Percentiles rank a stretch among this genome's conserved stretches.
Conservation (phyloP, 768 basidiomycete species). For the Lentinula guzmanii region DNA sequence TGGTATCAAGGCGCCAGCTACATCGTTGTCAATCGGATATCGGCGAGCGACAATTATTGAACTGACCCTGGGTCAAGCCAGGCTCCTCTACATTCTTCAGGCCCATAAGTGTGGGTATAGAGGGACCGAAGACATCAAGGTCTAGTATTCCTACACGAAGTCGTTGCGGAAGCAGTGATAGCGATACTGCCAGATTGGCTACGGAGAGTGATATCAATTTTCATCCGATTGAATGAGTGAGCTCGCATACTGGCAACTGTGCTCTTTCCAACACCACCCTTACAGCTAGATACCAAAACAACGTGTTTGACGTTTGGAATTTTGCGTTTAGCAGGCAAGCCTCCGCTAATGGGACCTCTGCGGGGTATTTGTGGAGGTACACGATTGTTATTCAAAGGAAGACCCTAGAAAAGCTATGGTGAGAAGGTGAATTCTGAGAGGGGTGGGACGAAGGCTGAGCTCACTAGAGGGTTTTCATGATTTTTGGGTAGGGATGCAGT, state of each 20-base stretch:
- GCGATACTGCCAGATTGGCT: conserved; percentile 81
- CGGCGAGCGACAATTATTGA: background rate
- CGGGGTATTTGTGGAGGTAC: conserved; percentile 57
- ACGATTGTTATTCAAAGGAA: conserved; percentile 13
- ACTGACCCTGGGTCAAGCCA: conserved; percentile 60
- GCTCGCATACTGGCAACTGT: conserved; percentile 72
- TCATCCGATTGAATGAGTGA: background rate
- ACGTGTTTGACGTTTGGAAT: conserved; percentile 77
- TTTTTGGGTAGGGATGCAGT: conserved; percentile 14
- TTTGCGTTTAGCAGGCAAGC: conserved; percentile 44
- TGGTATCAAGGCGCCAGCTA: conserved; percentile 77
- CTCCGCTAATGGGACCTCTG: conserved; percentile 24
- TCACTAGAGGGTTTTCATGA: conserved; percentile 58
- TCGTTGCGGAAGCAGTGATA: conserved; percentile 30
- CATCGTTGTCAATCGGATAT: background rate
- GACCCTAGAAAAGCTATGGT: conserved; percentile 9
- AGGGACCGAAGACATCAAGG: conserved; percentile 94
- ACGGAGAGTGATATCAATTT: conserved; percentile 5
- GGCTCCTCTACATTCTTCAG: conserved; percentile 77
- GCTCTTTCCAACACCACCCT: conserved; percentile 95
- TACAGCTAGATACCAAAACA: conserved; percentile 84
- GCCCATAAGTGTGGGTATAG: conserved; percentile 90
- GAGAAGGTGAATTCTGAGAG: background rate
- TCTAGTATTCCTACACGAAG: conserved; percentile 84
- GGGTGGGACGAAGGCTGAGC: conserved; percentile 2